Evolutionary conservation across 495 filamentous ascomycete genomes (phyloP).

Genomic region (Articulospora tetracladia): DNA sequence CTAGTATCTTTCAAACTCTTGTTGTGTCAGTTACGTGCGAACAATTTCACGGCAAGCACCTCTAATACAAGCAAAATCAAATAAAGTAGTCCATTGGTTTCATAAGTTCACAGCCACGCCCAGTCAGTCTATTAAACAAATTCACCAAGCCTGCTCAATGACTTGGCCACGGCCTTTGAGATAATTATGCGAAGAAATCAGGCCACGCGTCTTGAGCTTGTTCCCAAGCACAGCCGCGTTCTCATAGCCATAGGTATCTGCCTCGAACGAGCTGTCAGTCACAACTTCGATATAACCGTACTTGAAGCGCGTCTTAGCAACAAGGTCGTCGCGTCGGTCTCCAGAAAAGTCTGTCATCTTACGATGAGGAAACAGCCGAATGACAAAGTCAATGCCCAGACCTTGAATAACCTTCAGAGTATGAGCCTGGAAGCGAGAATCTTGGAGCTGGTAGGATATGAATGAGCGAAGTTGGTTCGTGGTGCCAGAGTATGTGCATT

Average conservation of each 20-base stretch:
- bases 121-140: too few species aligned
- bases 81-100: too few species aligned
- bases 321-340: neutral
- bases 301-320: slow-evolving; percentile 1
- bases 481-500: neutral
- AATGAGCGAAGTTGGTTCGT: neutral
- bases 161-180: too few species aligned
- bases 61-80: too few species aligned
- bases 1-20: too few species aligned
- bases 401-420: neutral
- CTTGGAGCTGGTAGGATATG: neutral
- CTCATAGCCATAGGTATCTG: neutral
- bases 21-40: too few species aligned
- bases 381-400: neutral
- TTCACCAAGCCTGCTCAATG: too few species aligned
- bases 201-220: too few species aligned
- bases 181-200: too few species aligned
- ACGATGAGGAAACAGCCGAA: neutral
- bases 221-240: too few species aligned
- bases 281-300: neutral
- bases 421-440: neutral
- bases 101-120: too few species aligned
- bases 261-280: neutral
- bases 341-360: neutral
- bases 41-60: too few species aligned